Evolutionary conservation across 2,329 filamentous ascomycete species (phyloP).

Genomic region (Calycina herbarum): DNA sequence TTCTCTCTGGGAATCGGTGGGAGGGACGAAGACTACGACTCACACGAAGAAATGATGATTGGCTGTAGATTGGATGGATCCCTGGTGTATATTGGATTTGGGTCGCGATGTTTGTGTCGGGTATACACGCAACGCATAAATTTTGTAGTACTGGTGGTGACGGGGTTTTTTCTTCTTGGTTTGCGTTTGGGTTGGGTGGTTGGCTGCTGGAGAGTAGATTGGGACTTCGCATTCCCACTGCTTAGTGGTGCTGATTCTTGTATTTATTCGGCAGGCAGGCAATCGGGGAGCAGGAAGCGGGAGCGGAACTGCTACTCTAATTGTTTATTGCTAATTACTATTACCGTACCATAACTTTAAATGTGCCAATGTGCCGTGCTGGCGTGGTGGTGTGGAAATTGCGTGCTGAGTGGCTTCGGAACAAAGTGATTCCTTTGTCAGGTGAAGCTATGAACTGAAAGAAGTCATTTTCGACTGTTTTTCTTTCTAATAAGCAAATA

Average conservation of each 20-base stretch:
- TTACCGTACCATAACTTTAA: not conserved
- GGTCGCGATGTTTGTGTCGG: conserved; percentile 7
- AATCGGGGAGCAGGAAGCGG: not conserved
- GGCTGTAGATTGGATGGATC: conserved; percentile 27
- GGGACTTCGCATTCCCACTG: not conserved
- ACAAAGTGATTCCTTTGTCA: too few species aligned
- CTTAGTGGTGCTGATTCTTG: not conserved
- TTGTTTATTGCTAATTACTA: conserved; percentile 4
- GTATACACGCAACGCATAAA: conserved; percentile 4
- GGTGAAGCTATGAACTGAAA: too few species aligned
- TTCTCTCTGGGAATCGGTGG: conserved; percentile 22
- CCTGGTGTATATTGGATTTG: conserved; percentile 26
- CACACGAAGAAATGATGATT: conserved; percentile 27
- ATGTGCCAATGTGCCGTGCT: too few species aligned
- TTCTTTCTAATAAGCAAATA: not conserved
- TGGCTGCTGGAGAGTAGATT: not conserved
- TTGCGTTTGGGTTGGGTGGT: not conserved
- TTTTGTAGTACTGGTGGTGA: conserved; percentile 9
- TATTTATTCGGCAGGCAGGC: not conserved
- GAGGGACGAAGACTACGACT: conserved; percentile 27
- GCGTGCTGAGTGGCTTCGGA: too few species aligned
- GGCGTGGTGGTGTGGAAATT: too few species aligned
- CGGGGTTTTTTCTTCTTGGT: not conserved
- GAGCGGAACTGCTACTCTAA: not conserved
- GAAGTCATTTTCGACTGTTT: not conserved